phyloP scores from a whole-genome alignment of 2,329 filamentous ascomycete species.

The Plenodomus tracheiphilus region DNA sequence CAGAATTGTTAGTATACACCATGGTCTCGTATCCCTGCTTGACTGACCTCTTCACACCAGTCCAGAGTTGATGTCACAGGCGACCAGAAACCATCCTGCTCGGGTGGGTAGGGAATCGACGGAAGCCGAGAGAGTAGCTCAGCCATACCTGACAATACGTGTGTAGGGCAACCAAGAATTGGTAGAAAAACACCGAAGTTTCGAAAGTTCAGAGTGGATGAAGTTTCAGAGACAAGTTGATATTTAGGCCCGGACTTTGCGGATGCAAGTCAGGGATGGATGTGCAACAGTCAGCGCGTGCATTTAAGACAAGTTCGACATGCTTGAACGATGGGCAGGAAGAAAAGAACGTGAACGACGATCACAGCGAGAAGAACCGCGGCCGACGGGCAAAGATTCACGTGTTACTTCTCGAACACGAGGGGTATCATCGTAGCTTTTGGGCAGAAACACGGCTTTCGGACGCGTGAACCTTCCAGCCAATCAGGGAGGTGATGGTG shows the following conservation, averaged over 20 bases:
- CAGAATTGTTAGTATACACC: slow-evolving; percentile 6
- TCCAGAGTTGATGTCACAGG: slow-evolving; percentile 74
- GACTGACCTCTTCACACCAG: slow-evolving; percentile 75
- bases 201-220: neutral
- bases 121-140: slow-evolving; percentile 46
- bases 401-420: neutral
- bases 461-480: slow-evolving; percentile 5
- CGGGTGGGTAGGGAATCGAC: slow-evolving; percentile 54
- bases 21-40: neutral
- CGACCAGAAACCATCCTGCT: slow-evolving; percentile 65
- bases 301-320: slow-evolving; percentile 5
- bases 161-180: neutral
- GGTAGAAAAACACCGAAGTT: neutral
- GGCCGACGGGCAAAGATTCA: neutral
- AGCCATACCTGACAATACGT: slow-evolving; percentile 18
- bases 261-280: slow-evolving; percentile 15
- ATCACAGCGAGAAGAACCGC: neutral
- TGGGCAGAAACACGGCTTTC: neutral
- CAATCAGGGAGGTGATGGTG: slow-evolving; percentile 15
- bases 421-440: neutral
- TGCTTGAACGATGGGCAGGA: slow-evolving; percentile 3
- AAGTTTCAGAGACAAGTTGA: slow-evolving; percentile 1
- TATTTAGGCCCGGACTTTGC: slow-evolving; percentile 17
- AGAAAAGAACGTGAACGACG: neutral
- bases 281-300: slow-evolving; percentile 11